phyloP scores from a whole-genome alignment of 192 early-diverging fungal genomes.

The Backusella westeae region DNA sequence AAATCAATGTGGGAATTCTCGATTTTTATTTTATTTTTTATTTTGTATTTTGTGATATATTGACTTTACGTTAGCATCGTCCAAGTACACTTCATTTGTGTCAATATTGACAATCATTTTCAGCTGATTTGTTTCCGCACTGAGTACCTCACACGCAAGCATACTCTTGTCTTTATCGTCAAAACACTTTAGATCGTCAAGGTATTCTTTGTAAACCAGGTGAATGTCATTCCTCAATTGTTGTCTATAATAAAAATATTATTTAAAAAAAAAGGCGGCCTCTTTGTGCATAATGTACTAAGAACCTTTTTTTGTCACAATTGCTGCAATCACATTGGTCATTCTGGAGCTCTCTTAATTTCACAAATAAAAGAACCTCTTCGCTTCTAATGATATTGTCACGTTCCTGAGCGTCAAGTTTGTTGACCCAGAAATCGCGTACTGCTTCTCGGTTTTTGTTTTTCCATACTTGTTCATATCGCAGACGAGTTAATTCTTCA shows the following conservation, averaged over 20 bases:
- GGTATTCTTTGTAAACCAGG: not conserved
- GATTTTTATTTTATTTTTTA: too few species aligned
- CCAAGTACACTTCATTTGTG: not conserved
- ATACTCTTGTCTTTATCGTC: not conserved
- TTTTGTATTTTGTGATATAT: not conserved
- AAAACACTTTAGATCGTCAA: not conserved
- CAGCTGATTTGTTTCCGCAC: not conserved
- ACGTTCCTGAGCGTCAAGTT: not conserved
- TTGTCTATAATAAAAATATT: not conserved
- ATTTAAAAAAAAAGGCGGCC: not conserved
- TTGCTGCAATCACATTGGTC: not conserved
- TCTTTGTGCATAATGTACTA: too few species aligned
- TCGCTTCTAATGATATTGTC: not conserved
- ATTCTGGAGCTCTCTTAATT: not conserved
- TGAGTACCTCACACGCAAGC: not conserved
- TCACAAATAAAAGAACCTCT: not conserved
- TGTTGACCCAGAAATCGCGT: not conserved
- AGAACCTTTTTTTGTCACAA: not conserved
- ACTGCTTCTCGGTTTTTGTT: not conserved
- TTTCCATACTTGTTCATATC: not conserved
- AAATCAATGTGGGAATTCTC: too few species aligned
- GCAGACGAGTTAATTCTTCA: not conserved
- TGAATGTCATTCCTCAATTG: not conserved
- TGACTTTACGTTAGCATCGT: not conserved
- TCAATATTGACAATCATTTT: not conserved